These are phyloP conservation scores for Colletotrichum sp. DNA, from an alignment of 2,329 filamentous ascomycete species.

Conservation along the genomic window DNA sequence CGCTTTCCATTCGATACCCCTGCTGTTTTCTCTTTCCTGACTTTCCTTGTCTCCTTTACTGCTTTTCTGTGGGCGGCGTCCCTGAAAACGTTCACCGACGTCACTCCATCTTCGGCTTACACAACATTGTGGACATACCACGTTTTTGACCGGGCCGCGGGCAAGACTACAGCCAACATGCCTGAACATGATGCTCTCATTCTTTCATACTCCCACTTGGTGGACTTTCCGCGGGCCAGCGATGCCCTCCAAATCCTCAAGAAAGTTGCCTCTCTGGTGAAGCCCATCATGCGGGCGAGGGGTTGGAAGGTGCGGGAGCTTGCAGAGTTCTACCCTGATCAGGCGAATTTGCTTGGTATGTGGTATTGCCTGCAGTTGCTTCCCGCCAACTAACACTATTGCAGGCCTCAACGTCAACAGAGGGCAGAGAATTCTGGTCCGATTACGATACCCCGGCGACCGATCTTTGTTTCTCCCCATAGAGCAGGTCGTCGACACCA, in stretches of 20 bases:
- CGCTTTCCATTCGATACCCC: not conserved
- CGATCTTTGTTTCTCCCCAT: conserved; percentile 78
- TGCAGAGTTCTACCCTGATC: conserved; percentile 82
- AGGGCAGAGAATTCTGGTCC: conserved; percentile 81
- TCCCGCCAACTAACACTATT: not conserved
- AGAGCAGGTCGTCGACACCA: conserved; percentile 84
- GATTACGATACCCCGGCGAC: conserved; percentile 79
- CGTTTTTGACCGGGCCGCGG: not conserved
- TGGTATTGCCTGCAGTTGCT: not conserved
- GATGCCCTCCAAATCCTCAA: conserved; percentile 68
- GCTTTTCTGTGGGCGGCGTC: not conserved
- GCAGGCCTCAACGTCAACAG: conserved; percentile 76
- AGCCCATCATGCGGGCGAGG: conserved; percentile 91
- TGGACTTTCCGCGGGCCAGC: conserved; percentile 47
- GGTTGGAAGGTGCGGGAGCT: conserved; percentile 81
- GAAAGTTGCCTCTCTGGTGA: conserved; percentile 86
- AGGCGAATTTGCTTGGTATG: conserved; percentile 74
- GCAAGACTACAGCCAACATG: conserved; percentile 30
- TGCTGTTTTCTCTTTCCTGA: not conserved
- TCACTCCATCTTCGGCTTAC: not conserved
- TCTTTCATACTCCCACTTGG: conserved; percentile 53
- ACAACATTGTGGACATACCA: not conserved
- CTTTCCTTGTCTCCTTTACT: not conserved
- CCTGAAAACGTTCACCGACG: not conserved
- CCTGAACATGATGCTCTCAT: conserved; percentile 50